Conservation (phyloP, 768 basidiomycete species). For the Sarcomyxa edulis region DNA sequence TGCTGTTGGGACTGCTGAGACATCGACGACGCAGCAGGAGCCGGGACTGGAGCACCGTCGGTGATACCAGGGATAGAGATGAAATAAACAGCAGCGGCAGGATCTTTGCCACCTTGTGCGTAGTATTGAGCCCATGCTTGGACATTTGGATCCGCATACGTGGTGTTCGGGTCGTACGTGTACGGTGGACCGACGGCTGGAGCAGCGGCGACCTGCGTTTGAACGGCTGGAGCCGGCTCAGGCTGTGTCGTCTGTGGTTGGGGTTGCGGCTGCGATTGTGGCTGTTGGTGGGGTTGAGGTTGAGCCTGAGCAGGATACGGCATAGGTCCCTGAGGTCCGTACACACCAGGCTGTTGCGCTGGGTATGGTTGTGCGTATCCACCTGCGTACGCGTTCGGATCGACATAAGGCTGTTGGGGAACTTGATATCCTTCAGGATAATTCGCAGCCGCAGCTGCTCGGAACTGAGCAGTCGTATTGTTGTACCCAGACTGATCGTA, state of each 20-base stretch:
- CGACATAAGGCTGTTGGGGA: constrained; percentile 23
- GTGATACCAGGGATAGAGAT: constrained; percentile 71
- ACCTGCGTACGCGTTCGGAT: constrained; percentile 20
- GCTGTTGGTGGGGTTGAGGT: constrained; percentile 16
- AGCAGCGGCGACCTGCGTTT: constrained; percentile 10
- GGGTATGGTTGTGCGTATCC: constrained; percentile 26
- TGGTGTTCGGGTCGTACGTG: constrained; percentile 56
- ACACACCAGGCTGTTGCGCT: constrained; percentile 21
- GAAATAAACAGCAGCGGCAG: constrained; percentile 77
- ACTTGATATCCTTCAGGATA: too few relatives aligned
- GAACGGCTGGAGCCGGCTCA: constrained; percentile 14
- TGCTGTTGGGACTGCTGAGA: constrained; percentile 14
- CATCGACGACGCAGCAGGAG: neutral
- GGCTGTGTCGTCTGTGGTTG: too few relatives aligned
- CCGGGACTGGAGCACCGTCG: constrained; percentile 22
- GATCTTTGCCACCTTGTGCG: constrained; percentile 69
- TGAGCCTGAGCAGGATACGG: constrained; percentile 31
- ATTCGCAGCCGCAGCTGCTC: too few relatives aligned
- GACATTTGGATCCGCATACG: constrained; percentile 74
- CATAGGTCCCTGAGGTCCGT: constrained; percentile 32
- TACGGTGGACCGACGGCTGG: constrained; percentile 51
- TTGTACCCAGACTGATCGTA: constrained; percentile 14
- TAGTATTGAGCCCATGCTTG: constrained; percentile 89
- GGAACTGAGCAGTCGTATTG: constrained; percentile 13
- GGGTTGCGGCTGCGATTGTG: constrained; percentile 23